phyloP scores from a whole-genome alignment of 2,329 filamentous ascomycete species.

The Fulvia fulva region DNA sequence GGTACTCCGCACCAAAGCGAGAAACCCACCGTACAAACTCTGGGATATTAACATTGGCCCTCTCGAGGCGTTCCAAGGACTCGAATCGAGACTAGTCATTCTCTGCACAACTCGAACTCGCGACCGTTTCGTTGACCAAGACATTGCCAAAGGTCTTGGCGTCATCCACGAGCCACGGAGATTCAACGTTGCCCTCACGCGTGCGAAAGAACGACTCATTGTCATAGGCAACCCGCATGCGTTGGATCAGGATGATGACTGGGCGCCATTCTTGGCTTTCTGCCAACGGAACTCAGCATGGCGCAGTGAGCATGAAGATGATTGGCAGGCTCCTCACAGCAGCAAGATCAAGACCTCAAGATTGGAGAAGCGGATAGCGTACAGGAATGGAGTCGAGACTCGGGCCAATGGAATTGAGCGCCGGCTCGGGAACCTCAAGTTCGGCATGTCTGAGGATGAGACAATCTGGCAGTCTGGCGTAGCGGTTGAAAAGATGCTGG shows the following conservation, averaged over 20 bases:
- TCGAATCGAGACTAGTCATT: conserved; percentile 26
- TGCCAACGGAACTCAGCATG: conserved; percentile 20
- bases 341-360: conserved; percentile 16
- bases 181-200: conserved; percentile 28
- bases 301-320: neutral
- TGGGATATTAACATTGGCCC: conserved; percentile 24
- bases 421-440: conserved; percentile 1
- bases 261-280: conserved; percentile 24
- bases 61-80: conserved; percentile 28
- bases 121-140: conserved; percentile 26
- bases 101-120: conserved; percentile 28
- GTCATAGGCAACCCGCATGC: conserved; percentile 26
- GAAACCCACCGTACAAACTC: conserved; percentile 7
- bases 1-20: conserved; percentile 19
- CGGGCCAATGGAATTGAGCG: neutral
- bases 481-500: neutral
- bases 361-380: conserved; percentile 20
- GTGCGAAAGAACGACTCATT: conserved; percentile 25
- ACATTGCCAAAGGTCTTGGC: conserved; percentile 23
- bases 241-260: conserved; percentile 22
- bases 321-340: conserved; percentile 12
- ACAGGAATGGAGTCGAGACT: neutral
- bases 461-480: conserved; percentile 8
- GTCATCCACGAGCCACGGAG: conserved; percentile 25
- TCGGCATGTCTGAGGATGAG: conserved; percentile 10